Base-by-base conservation (phyloP, 192 early-diverging fungal genomes). In the Pilaira anomala region DNA sequence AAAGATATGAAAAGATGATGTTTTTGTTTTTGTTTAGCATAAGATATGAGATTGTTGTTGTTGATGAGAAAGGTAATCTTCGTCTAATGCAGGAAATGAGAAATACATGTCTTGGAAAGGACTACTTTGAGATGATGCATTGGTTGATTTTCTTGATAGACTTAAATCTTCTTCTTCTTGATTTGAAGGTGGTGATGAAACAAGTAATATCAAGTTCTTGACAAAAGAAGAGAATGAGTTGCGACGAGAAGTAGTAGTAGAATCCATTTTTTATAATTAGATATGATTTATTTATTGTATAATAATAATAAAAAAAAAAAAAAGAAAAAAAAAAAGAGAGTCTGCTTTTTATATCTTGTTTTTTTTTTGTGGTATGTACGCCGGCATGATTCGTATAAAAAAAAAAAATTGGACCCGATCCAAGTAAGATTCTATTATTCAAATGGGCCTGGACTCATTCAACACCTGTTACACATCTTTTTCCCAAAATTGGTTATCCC, bases 141-240 rank as follows among this genome's bases (percentile, higher is more conserved):
- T 22, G n/a, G 45, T 62, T 48, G 7, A n/a, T 30, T 54, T 36
- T 36, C 33, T 36, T 36, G 29, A 26, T 55, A 30, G 0, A 19
- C n/a, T 3, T 4, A 30, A 19, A 11, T 55, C 53, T 55, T 55
- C 16, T 18, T 14, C 14, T 3, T 19, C 28, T 18, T 55, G 16
- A 62, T 48, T 62, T 30, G 60, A 49, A 49, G 60, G 46, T n/a
- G 33, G n/a, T n/a, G n/a, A n/a, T n/a, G 59, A 62, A 18, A 62
- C 60, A 21, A 62, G 21, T n/a, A 62, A 36, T n/a, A 62, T 33
- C 24, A 62, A 46, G 30, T 62, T 62, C 60, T 62, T 62, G 60
- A 62, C 42, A 28, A 62, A 36, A 21, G 60, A 29, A 48, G 60
- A 62, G 29, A 62, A 48, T 48, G 60, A 62, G 21, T 62, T 62